phyloP scores from a whole-genome alignment of 2,329 filamentous ascomycete species.

The Fusarium napiforme region DNA sequence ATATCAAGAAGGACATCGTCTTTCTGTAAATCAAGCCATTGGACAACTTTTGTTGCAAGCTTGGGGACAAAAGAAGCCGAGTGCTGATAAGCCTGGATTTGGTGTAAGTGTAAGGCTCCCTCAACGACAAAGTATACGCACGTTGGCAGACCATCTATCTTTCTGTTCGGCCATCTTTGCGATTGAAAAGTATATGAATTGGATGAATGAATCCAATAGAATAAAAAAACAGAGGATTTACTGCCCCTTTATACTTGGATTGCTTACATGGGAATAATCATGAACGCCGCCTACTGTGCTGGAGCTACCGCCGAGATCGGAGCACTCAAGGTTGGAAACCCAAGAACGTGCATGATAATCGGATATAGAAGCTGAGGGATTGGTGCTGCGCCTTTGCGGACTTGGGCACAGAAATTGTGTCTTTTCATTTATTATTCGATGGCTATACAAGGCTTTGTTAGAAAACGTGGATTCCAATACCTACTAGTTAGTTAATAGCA shows the following conservation, averaged over 20 bases:
- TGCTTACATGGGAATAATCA: neutral
- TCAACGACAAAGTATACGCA: conserved; percentile 19
- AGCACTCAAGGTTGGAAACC: conserved; percentile 20
- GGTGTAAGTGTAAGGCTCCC: conserved; percentile 30
- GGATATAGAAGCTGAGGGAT: neutral
- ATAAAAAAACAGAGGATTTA: neutral
- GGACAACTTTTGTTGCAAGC: conserved; percentile 66
- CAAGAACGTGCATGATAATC: neutral
- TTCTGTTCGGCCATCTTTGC: conserved; percentile 40
- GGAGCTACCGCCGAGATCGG: conserved; percentile 40
- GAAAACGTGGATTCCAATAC: neutral
- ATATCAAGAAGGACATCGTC: conserved; percentile 70
- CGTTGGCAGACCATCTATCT: conserved; percentile 45
- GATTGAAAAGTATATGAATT: neutral
- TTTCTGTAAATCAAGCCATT: conserved; percentile 67
- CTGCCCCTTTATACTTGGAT: conserved; percentile 29
- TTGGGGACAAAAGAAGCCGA: conserved; percentile 73
- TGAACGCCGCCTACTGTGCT: conserved; percentile 30
- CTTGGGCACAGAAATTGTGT: neutral
- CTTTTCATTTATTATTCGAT: neutral
- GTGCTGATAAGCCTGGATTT: conserved; percentile 64
- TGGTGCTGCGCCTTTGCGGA: neutral
- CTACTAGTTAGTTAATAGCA: neutral
- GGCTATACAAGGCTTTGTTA: rapidly evolving
- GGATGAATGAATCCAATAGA: neutral